Conservation (phyloP, 2,329 filamentous ascomycete species). For the Penicillium hesseltinei region DNA sequence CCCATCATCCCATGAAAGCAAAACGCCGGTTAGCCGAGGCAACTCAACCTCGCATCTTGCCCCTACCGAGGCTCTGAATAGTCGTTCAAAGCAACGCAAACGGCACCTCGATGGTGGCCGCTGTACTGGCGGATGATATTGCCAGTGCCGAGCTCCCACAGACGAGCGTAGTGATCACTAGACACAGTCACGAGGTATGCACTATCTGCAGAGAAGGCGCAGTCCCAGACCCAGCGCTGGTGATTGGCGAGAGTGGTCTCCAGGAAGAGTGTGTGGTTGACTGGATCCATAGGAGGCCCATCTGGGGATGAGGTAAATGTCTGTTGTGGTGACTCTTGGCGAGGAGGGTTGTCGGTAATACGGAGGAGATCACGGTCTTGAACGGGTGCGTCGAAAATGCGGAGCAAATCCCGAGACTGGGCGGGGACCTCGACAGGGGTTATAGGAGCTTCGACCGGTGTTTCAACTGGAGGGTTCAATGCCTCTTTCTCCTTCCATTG, state of each 20-base stretch:
- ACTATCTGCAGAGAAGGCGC: conserved; percentile 88
- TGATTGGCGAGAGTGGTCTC: conserved; percentile 86
- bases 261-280: conserved; percentile 63
- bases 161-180: conserved; percentile 85
- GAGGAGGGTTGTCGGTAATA: conserved; percentile 27
- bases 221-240: conserved; percentile 97
- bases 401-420: conserved; percentile 25
- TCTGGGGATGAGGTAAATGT: conserved; percentile 38
- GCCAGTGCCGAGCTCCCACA: conserved; percentile 86
- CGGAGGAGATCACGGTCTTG: conserved; percentile 29
- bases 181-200: conserved; percentile 92
- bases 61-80: conserved; percentile 53
- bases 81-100: conserved; percentile 91
- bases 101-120: conserved; percentile 85
- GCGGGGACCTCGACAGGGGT: conserved; percentile 21
- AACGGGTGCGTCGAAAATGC: conserved; percentile 27
- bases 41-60: not conserved
- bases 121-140: conserved; percentile 94
- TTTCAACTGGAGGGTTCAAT: conserved; percentile 12
- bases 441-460: conserved; percentile 16
- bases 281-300: conserved; percentile 42
- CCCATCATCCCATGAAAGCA: not conserved
- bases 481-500: conserved; percentile 24
- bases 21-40: not conserved
- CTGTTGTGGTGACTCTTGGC: conserved; percentile 30